A percentile compares a stretch with the other conserved stretches of the same genome.
Conservation (phyloP, 495 filamentous ascomycete species). For the Aspergillus ellipticus region DNA sequence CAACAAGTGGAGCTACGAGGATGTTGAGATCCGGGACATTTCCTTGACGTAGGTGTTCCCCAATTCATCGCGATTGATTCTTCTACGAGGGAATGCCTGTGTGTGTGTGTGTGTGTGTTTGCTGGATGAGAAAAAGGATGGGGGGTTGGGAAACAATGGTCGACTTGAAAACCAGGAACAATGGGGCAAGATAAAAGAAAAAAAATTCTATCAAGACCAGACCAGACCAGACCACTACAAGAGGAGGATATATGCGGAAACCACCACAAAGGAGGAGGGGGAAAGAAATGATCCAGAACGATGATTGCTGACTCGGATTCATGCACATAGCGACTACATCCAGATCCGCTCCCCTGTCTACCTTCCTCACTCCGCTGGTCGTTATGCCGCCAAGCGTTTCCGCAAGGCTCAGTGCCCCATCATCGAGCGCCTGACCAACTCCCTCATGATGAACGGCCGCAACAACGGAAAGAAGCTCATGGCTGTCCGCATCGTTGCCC, state of each 20-base stretch:
- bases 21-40: conserved; percentile 99
- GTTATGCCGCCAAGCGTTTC: conserved; percentile 99
- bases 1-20: conserved; percentile 96
- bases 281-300: conserved; percentile 1
- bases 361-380: conserved; percentile 95
- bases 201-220: no score
- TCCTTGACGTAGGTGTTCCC: conserved; percentile 86
- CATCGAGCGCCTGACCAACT: conserved; percentile 99
- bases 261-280: conserved; percentile 1
- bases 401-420: conserved; percentile 99
- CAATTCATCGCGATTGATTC: conserved; percentile 22
- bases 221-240: neutral
- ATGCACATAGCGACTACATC: conserved; percentile 84
- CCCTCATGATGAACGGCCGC: conserved; percentile 99
- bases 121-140: conserved; percentile 7
- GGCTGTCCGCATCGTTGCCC: conserved; percentile 98
- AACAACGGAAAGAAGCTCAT: conserved; percentile 99
- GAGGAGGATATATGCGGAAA: conserved; percentile 1
- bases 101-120: no score
- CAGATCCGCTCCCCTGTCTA: conserved; percentile 98
- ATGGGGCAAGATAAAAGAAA: no score
- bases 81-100: conserved; percentile 10
- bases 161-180: neutral
- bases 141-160: conserved; percentile 7
- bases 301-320: conserved; percentile 43